phyloP scores from a whole-genome alignment of 176 grass and related monocot genomes.

The Oryza rufipogon region DNA sequence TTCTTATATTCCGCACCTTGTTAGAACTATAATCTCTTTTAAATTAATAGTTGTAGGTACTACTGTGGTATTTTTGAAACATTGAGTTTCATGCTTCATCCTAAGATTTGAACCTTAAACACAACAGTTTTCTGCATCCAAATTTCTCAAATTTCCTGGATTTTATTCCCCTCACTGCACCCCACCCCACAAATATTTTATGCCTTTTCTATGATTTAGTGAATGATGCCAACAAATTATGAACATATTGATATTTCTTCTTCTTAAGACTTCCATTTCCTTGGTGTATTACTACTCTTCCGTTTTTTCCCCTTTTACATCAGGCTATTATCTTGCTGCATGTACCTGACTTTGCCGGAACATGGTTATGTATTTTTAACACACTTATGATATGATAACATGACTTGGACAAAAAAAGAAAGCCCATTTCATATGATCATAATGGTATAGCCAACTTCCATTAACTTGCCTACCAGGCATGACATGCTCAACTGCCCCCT shows the following conservation, averaged over 20 bases:
- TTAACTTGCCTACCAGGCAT: conserved; percentile 19
- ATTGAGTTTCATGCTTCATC: conserved; percentile 18
- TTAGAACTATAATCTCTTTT: background rate
- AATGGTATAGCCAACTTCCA: conserved; percentile 21
- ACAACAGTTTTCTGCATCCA: background rate
- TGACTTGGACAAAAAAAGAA: conserved; percentile 28
- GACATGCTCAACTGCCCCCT: conserved; percentile 25
- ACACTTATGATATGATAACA: conserved; percentile 33
- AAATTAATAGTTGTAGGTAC: background rate
- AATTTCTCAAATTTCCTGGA: background rate
- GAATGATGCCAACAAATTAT: conserved; percentile 11
- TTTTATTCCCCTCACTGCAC: background rate
- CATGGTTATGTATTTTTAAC: conserved; percentile 27
- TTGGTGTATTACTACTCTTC: conserved; percentile 19
- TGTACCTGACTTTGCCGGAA: conserved; percentile 25
- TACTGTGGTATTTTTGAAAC: conserved; percentile 12
- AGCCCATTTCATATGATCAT: conserved; percentile 33
- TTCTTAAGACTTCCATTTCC: conserved; percentile 13
- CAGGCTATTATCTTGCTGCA: conserved; percentile 29
- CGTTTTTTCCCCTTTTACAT: conserved; percentile 8
- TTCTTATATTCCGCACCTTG: background rate
- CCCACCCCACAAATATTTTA: background rate
- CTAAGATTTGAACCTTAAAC: conserved; percentile 20
- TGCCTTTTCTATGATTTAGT: conserved; percentile 1
- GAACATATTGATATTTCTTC: conserved; percentile 31